Evolutionary conservation across 2,329 filamentous ascomycete genomes (phyloP), one percentile per base, ranked within the genome.

Genomic region (Ascocoryne sarcoides): DNA sequence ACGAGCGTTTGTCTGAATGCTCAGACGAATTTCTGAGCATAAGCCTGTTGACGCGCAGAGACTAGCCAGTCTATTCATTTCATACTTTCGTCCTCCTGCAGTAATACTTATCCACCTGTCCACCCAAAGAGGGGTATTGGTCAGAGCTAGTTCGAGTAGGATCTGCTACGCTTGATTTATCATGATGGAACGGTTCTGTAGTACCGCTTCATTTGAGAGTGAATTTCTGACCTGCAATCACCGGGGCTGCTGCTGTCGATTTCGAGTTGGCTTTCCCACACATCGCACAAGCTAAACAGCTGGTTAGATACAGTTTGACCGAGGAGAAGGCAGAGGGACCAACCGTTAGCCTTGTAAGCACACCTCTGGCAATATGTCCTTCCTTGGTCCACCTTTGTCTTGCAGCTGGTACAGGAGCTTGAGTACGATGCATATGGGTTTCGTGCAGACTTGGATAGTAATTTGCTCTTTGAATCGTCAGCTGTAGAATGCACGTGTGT

Each of bases 391-490:
- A 76, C 68, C 57, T 79, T 80, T 19, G 71, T 73, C 58, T 77
- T 80, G 66, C 77, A 82, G 29, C 66, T 68, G 5, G 69, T 67
- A 52, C 77, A 82, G 0, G 71, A 69, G 52, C 73, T 76, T 8
- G 76, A 68, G 56, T 81, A 80, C 39, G 75, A 69, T 2, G 76
- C 76, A 50, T 79, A 82, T 0, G 77, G 77, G 47, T 82, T 81
- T 60, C 79, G 77, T 21, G 78, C 78, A 34, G 70, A 68, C 49
- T 78, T 74, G 42, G 75, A 80, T 21, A 80, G 62, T 4, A 81
- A 65, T 58, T 82, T 82, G 60, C 72, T 80, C 75, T 78, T 41
- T 7, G 39, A 12, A 23, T 23, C 5, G 15, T 40, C 14, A 48
- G 36, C 14, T 26, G 16, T 9, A 26, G 17, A 18, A 5, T 10